These are phyloP conservation scores for Brettanomyces anomalus DNA, from an alignment of 805 yeast species.

Conservation along the genomic window DNA sequence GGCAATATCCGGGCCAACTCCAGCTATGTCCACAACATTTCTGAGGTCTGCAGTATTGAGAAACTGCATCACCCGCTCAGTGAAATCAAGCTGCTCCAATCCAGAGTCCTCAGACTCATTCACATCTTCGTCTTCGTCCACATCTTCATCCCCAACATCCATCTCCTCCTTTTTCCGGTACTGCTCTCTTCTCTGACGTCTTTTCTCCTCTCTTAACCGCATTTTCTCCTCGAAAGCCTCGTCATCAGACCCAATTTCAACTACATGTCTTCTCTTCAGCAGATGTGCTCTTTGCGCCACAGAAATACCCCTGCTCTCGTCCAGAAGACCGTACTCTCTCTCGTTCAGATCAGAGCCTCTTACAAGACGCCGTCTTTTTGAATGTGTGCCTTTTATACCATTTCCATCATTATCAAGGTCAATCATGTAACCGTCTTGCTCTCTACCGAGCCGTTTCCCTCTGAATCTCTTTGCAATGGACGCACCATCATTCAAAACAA, in stretches of 20 bases:
- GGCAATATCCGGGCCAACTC: conserved; percentile 60
- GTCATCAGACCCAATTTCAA: conserved; percentile 24
- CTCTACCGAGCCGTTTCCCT: neutral
- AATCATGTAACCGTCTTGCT: neutral
- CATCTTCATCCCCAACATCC: conserved; percentile 12
- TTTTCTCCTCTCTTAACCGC: neutral
- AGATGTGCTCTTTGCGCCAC: neutral
- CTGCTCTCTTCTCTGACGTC: neutral
- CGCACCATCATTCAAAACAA: conserved; percentile 10
- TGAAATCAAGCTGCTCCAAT: conserved; percentile 33
- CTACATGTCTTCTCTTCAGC: conserved; percentile 27
- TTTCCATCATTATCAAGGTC: neutral
- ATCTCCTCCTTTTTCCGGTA: conserved; percentile 1
- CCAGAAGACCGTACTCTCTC: neutral
- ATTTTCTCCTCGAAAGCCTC: neutral
- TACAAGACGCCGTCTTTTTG: neutral
- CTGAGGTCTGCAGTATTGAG: conserved; percentile 67
- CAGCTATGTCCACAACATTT: conserved; percentile 75
- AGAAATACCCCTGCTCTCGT: neutral
- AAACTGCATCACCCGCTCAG: conserved; percentile 61
- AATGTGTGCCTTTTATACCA: neutral
- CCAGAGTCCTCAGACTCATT: conserved; percentile 22
- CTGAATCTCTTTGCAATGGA: conserved; percentile 18
- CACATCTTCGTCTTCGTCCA: conserved; percentile 19
- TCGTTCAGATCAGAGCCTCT: neutral